A percentile compares a stretch with the other conserved stretches of the same genome.
Conservation (phyloP, 2,329 filamentous ascomycete species). For the Apiospora aurea region DNA sequence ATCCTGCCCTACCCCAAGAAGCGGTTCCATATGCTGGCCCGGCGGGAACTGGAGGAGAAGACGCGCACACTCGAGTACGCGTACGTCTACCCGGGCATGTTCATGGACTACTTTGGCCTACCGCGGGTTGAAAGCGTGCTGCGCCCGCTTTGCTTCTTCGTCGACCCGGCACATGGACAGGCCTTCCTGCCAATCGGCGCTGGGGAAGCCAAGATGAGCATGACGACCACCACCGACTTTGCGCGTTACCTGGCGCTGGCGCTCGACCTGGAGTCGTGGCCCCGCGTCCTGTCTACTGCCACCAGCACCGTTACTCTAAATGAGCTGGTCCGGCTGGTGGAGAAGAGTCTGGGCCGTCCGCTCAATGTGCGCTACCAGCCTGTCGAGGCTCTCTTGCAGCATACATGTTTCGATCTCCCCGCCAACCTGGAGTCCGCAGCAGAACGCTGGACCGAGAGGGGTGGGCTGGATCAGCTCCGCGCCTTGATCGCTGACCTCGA, state of each 20-base stretch:
- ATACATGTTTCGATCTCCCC: constrained; percentile 35
- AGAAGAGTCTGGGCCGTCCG: constrained; percentile 32
- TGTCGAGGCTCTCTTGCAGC: constrained; percentile 35
- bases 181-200: constrained; percentile 40
- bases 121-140: constrained; percentile 37
- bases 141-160: constrained; percentile 40
- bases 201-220: constrained; percentile 41
- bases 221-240: constrained; percentile 42
- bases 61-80: constrained; percentile 42
- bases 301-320: constrained; percentile 41
- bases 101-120: constrained; percentile 46
- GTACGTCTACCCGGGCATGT: constrained; percentile 46
- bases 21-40: constrained; percentile 37
- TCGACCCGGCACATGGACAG: constrained; percentile 37
- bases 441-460: constrained; percentile 33
- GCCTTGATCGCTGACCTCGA: constrained; percentile 42
- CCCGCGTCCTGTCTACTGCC: constrained; percentile 38
- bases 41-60: constrained; percentile 39
- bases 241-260: constrained; percentile 41
- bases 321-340: constrained; percentile 37
- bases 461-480: constrained; percentile 35
- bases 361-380: constrained; percentile 39
- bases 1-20: constrained; percentile 45
- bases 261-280: constrained; percentile 41
- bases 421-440: constrained; percentile 39